Evolutionary conservation across 768 basidiomycete genomes (phyloP), one percentile per base, ranked within the genome.

Genomic region (Coprinopsis strossmayeri): DNA sequence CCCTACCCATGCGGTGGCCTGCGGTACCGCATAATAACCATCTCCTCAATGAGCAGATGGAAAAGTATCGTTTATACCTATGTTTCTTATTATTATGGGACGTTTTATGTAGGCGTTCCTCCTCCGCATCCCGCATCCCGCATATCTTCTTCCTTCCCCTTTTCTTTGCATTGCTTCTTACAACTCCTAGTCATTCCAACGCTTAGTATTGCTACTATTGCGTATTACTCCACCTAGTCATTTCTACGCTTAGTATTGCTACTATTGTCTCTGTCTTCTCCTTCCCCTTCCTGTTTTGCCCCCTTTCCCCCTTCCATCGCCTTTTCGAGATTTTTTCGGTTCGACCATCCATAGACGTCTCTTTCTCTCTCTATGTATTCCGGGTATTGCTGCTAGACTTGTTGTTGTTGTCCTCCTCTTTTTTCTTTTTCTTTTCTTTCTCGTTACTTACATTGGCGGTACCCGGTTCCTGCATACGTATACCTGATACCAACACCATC

Each of bases 61-160:
- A n/a, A n/a, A n/a, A n/a, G n/a, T n/a, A n/a, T n/a, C n/a, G n/a
- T n/a, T 47, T 37, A 21, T 30, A 12, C 41, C 46, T 49, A 43
- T 40, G 37, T 26, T 42, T 49, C 30, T 46, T 49, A 30, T 48
- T 15, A 20, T 45, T 43, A 53, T 51, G 49, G 48, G 52, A 44
- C 56, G 57, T 55, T 55, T 52, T 55, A 59, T 57, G 55, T 53
- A 38, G 35, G 49, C 34, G 32, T 46, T 39, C 53, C 38, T 52
- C 44, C 34, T 51, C 49, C 49, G 43, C 46, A 46, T 51, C 41
- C 45, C 32, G 30, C 34, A 17, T 18, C 30, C 15, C 15, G 30
- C 15, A 32, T 32, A 32, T 15, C 7, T 32, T 32, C 30, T 11
- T 26, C 17, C 20, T 37, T 50, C 27, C 52, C 51, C 28, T 53